These are phyloP conservation scores for Aegilops tauschii DNA, from an alignment of 176 grass and related monocot genomes.

Conservation along the genomic window DNA sequence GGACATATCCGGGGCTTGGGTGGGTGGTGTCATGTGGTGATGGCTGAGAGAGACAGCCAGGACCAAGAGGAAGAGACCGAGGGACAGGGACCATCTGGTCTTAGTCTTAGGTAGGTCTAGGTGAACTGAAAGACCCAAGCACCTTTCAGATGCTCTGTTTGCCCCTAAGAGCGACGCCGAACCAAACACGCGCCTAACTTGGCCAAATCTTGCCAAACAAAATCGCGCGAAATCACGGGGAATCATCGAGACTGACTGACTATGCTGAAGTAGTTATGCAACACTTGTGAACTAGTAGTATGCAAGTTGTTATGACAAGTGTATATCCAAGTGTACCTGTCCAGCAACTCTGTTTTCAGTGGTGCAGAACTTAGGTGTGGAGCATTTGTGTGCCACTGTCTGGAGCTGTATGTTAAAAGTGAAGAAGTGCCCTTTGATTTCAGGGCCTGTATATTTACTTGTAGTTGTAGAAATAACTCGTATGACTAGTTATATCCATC, in stretches of 20 bases:
- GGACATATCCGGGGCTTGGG: background rate
- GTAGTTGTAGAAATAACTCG: background rate
- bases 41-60: background rate
- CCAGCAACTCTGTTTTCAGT: background rate
- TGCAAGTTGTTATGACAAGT: background rate
- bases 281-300: background rate
- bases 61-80: background rate
- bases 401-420: background rate
- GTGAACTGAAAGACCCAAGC: constrained; percentile 40
- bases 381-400: background rate
- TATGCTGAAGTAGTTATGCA: background rate
- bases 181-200: constrained; percentile 11
- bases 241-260: background rate
- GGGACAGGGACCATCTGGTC: background rate
- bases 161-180: background rate
- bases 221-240: background rate
- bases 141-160: background rate
- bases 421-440: background rate
- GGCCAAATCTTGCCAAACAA: background rate
- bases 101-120: constrained; percentile 36
- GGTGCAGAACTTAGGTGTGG: background rate
- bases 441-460: background rate
- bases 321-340: background rate
- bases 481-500: background rate
- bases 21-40: constrained; percentile 11